These are phyloP conservation scores for Macrotyloma uniflorum DNA, from an alignment of 306 rosid species.

Conservation along the genomic window DNA sequence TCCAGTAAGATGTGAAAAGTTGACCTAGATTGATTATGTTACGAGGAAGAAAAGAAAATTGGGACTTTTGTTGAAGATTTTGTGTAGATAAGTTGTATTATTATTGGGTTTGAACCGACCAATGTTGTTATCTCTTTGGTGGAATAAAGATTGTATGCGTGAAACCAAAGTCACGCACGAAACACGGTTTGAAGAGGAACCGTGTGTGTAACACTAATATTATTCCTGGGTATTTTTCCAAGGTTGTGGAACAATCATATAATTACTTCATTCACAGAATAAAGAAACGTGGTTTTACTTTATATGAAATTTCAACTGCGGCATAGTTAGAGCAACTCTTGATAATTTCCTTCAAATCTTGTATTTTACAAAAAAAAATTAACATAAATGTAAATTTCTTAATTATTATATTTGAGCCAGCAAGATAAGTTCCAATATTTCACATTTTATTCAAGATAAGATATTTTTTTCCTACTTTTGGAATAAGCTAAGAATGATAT, in stretches of 20 bases:
- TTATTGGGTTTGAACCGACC: neutral
- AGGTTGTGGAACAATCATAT: neutral
- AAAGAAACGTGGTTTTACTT: neutral
- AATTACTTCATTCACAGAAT: neutral
- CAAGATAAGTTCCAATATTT: too few relatives aligned
- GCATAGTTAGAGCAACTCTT: neutral
- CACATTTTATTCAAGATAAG: too few relatives aligned
- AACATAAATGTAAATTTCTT: too few relatives aligned
- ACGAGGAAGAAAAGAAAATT: neutral
- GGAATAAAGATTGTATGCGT: neutral
- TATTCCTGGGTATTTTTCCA: neutral
- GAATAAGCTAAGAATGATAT: too few relatives aligned
- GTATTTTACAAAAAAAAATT: too few relatives aligned
- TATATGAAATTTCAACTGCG: neutral
- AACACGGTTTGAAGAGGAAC: conserved; percentile 2
- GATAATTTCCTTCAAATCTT: too few relatives aligned
- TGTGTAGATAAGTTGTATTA: neutral
- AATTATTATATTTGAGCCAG: too few relatives aligned
- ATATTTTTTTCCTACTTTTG: too few relatives aligned
- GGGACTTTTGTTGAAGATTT: neutral
- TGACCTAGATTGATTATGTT: neutral
- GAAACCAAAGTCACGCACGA: neutral
- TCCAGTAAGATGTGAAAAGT: neutral
- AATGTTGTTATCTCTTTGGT: neutral
- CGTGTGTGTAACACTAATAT: neutral